phyloP scores from a whole-genome alignment of 352 stramenopile species.

The Plasmopara muralis region DNA sequence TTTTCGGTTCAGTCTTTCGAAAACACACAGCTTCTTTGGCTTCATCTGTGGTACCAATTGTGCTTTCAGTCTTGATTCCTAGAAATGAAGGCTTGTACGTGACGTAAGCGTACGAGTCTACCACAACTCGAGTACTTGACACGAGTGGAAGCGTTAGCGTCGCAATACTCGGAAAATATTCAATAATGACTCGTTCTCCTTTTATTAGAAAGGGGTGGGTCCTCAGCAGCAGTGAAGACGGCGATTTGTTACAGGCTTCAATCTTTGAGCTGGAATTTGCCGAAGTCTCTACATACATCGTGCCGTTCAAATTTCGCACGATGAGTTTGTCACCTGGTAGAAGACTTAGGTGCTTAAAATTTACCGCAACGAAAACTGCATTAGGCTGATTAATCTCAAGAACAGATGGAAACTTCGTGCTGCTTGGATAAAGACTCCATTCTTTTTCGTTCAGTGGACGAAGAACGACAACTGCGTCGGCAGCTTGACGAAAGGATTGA shows the following conservation, averaged over 20 bases:
- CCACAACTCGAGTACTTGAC: slow-evolving; percentile 17
- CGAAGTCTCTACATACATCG: slow-evolving; percentile 8
- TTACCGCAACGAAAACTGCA: slow-evolving; percentile 25
- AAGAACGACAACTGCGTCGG: slow-evolving; percentile 15
- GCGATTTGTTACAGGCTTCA: slow-evolving; percentile 6
- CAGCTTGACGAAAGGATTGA: slow-evolving; percentile 5
- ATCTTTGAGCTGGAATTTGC: slow-evolving; percentile 2
- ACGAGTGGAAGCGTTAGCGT: slow-evolving; percentile 37
- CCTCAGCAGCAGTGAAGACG: slow-evolving; percentile 22
- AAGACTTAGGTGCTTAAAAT: slow-evolving; percentile 25
- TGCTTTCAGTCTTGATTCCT: slow-evolving; percentile 32
- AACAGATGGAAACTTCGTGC: slow-evolving; percentile 6
- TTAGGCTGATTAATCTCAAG: slow-evolving; percentile 17
- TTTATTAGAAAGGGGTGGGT: slow-evolving; percentile 39
- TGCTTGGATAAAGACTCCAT: slow-evolving; percentile 18
- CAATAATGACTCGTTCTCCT: slow-evolving; percentile 31
- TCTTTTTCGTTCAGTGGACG: slow-evolving; percentile 11
- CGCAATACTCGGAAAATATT: slow-evolving; percentile 47
- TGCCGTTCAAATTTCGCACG: slow-evolving; percentile 15
- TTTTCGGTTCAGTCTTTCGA: slow-evolving; percentile 36
- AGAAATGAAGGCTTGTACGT: background rate
- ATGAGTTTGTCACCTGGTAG: slow-evolving; percentile 27
- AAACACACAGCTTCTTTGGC: slow-evolving; percentile 55
- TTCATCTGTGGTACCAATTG: slow-evolving; percentile 36
- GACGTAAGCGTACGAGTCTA: slow-evolving; percentile 41